These are phyloP conservation scores for Vanrija sp. DNA, from an alignment of 1,284 basidiomycete species.

Conservation along the genomic window DNA sequence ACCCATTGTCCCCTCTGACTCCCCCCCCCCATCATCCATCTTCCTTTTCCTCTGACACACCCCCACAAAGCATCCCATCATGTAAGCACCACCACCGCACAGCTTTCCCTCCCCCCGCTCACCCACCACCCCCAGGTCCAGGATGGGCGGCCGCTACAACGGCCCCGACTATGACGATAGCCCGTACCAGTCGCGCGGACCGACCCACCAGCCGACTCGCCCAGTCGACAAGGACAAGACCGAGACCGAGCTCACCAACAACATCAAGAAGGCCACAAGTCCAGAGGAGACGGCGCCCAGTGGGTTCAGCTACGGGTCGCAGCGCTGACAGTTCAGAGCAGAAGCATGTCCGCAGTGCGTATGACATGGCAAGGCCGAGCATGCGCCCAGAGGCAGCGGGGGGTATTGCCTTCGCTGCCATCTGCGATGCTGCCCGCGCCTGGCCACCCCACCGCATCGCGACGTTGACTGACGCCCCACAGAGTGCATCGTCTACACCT, in stretches of 20 bases:
- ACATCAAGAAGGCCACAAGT: slow-evolving; percentile 95
- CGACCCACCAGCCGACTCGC: slow-evolving; percentile 77
- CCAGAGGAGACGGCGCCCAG: slow-evolving; percentile 75
- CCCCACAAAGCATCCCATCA: neutral
- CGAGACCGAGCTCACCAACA: slow-evolving; percentile 81
- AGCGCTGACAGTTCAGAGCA: slow-evolving; percentile 61
- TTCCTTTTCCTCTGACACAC: neutral
- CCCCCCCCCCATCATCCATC: neutral
- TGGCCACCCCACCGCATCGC: too few relatives aligned
- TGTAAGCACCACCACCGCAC: neutral
- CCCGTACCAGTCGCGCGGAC: slow-evolving; percentile 11
- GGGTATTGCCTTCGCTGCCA: too few relatives aligned
- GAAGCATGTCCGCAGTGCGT: slow-evolving; percentile 93
- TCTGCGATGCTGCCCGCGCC: too few relatives aligned
- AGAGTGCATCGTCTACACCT: slow-evolving; percentile 97
- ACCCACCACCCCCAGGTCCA: slow-evolving; percentile 22
- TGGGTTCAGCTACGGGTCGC: slow-evolving; percentile 16
- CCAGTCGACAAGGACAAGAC: slow-evolving; percentile 97
- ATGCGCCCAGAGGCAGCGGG: too few relatives aligned
- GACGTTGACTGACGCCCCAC: slow-evolving; percentile 4
- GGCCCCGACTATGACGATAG: slow-evolving; percentile 34
- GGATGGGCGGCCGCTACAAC: slow-evolving; percentile 32
- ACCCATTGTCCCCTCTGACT: neutral
- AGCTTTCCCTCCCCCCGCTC: slow-evolving; percentile 25
- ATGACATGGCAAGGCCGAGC: neutral